Base-by-base conservation (phyloP, 805 yeast species). In the Peterozyma toletana region DNA sequence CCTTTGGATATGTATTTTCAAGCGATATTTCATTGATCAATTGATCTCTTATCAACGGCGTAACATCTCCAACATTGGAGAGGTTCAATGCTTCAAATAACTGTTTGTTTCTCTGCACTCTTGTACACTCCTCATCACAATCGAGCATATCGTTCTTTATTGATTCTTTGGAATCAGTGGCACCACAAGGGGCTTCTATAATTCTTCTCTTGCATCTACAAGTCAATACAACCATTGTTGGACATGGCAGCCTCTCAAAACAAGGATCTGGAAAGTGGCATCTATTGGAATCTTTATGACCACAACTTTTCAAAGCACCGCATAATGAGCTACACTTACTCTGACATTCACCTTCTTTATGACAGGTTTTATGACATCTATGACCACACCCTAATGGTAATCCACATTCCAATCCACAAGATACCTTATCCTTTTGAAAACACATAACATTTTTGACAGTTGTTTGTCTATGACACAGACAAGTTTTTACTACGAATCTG, bases 61-160 rank as follows among this genome's bases (percentile, higher is more conserved):
- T 17, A n/a, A 30, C 9, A 9, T 16, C 15, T 18, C 34, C 34
- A 36, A n/a, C 27, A 33, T 11, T 35, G 11, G 70, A 75, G 48
- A 66, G 48, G 10, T 64, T 63, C 43, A 89, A 77, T 0, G 95
- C 95, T 21, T 71, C 75, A 43, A 80, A 75, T 39, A 90, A 62
- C 49, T 72, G 70, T 37, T 67, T 69, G 48, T 83, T 85, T 43
- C 96, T 69, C 51, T 75, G 70, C 16, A 70, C 67, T 41, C 72
- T 60, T 11, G 68, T 78, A 65, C 97, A 89, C 21, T 75, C 77
- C 9, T 79, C 83, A 55, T 82, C 85, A 67, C 96, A 89, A 17
- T 69, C 71, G 21, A 86, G 52, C 1, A 52, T 50, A 1, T 66
- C 63, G 3, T 66, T 69, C 39, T 62, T 63, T 11, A 52, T 58